Conservation (phyloP, 140 eudicot genomes). For the Anethum foeniculum region DNA sequence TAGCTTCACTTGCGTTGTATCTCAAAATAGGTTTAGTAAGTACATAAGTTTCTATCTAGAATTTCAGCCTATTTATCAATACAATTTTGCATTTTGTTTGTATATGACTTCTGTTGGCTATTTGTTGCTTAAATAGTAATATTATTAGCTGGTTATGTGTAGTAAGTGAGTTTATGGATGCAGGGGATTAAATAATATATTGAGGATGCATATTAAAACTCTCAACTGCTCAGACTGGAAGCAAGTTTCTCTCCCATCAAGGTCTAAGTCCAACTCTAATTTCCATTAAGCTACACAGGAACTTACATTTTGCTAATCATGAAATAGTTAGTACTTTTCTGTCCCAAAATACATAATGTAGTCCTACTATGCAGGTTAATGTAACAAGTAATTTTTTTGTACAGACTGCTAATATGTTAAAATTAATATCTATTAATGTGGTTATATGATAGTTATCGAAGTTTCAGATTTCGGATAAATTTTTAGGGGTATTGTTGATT, state of each 20-base stretch:
- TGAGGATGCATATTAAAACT: conserved; percentile 67
- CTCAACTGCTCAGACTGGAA: conserved; percentile 60
- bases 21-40: neutral
- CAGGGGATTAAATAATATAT: conserved; percentile 84
- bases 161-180: conserved; percentile 21
- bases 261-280: conserved; percentile 27
- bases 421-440: neutral
- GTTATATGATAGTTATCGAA: neutral
- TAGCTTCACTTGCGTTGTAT: neutral
- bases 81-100: neutral
- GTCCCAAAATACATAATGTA: neutral
- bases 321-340: neutral
- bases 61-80: neutral
- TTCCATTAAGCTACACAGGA: neutral
- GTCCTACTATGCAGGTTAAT: neutral
- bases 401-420: neutral
- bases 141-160: neutral
- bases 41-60: neutral
- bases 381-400: neutral
- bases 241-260: conserved; percentile 67
- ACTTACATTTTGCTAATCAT: neutral
- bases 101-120: neutral
- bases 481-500: neutral
- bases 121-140: neutral
- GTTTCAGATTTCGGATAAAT: neutral